These are phyloP conservation scores for Dendrobium chrysotoxum DNA, from an alignment of 106 monocot genomes.

Conservation along the genomic window DNA sequence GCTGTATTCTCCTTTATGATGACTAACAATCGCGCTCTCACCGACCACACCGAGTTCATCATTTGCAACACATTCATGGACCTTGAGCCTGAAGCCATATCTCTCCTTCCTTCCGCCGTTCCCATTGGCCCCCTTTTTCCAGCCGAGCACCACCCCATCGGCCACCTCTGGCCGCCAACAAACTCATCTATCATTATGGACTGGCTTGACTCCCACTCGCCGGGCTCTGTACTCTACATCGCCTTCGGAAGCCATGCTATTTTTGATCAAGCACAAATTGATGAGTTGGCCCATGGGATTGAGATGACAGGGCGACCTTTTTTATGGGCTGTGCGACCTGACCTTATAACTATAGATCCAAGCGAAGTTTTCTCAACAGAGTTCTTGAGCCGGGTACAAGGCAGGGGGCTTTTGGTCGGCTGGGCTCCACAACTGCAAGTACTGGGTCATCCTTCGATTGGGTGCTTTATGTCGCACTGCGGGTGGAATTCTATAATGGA, in stretches of 20 bases:
- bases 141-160: background rate
- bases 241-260: conserved; percentile 33
- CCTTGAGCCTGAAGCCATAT: conserved; percentile 5
- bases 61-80: conserved; percentile 40
- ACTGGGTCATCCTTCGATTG: conserved; percentile 16
- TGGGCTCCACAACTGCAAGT: conserved; percentile 38
- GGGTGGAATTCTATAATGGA: conserved; percentile 34
- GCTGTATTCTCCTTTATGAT: background rate
- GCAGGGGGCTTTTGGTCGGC: conserved; percentile 11
- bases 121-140: conserved; percentile 13
- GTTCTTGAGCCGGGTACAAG: background rate
- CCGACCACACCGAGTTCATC: conserved; percentile 7
- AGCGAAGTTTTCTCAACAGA: conserved; percentile 12
- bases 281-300: conserved; percentile 22
- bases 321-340: conserved; percentile 25
- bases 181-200: background rate
- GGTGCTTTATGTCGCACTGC: conserved; percentile 29
- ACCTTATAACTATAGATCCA: background rate
- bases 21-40: background rate
- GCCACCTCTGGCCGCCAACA: conserved; percentile 24
- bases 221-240: conserved; percentile 20
- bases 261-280: conserved; percentile 13
- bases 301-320: conserved; percentile 31
- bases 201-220: conserved; percentile 20
- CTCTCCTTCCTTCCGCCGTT: conserved; percentile 16